Percentiles rank a stretch among this genome's conserved stretches.
phyloP scores from a whole-genome alignment of 2,329 filamentous ascomycete genomes.

The Colletotrichum cordylinicola region DNA sequence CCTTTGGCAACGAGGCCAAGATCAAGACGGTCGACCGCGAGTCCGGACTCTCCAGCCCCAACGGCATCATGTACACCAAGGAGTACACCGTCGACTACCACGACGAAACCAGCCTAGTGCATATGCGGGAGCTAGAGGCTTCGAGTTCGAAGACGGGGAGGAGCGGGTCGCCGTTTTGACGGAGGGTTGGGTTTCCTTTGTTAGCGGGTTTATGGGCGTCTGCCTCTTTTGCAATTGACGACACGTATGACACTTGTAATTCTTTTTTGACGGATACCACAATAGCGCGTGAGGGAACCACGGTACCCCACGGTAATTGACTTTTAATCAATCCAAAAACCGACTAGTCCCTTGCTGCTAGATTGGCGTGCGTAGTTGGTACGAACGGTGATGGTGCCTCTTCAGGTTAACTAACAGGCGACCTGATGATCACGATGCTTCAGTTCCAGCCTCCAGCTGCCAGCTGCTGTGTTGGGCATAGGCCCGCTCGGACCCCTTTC shows the following conservation, averaged over 20 bases:
- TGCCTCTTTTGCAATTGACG: background rate
- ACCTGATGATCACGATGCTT: background rate
- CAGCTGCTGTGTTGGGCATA: background rate
- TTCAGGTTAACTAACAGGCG: background rate
- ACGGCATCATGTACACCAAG: constrained; percentile 37
- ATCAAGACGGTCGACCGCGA: constrained; percentile 8
- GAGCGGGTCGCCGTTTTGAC: constrained; percentile 9
- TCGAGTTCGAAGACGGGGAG: constrained; percentile 12
- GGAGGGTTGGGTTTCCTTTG: background rate
- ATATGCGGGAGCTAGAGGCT: constrained; percentile 29
- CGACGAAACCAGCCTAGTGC: constrained; percentile 36
- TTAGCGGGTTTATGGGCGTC: background rate
- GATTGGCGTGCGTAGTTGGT: background rate
- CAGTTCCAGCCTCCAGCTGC: background rate
- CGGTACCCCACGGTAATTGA: background rate
- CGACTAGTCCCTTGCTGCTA: background rate
- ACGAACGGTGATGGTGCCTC: background rate
- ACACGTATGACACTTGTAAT: background rate
- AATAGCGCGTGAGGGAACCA: background rate
- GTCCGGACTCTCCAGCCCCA: background rate
- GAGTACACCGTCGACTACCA: constrained; percentile 40
- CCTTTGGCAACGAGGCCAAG: constrained; percentile 14
- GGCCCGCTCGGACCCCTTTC: background rate
- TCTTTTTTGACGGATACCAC: constrained; percentile 1
- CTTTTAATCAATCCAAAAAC: background rate